phyloP scores from a whole-genome alignment of 495 filamentous ascomycete species.

The Tuber aestivum region DNA sequence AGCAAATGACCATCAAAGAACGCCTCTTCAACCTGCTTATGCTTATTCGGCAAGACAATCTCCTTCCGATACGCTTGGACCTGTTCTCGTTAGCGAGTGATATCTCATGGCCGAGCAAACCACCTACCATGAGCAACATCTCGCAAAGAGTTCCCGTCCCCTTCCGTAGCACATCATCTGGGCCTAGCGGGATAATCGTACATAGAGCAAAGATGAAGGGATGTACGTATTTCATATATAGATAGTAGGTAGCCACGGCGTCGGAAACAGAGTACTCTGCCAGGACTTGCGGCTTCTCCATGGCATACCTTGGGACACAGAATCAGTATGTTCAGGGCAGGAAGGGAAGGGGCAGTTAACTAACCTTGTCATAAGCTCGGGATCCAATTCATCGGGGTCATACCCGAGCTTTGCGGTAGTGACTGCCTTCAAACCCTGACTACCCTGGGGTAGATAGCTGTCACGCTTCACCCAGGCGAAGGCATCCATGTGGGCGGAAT shows the following conservation, averaged over 20 bases:
- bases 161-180: conserved; percentile 88
- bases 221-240: conserved; percentile 99
- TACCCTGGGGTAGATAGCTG: conserved; percentile 94
- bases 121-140: conserved; percentile 82
- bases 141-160: conserved; percentile 97
- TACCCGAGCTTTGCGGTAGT: conserved; percentile 97
- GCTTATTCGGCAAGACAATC: conserved; percentile 94
- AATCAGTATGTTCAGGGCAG: conserved; percentile 6
- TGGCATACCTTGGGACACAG: conserved; percentile 56
- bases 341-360: background rate
- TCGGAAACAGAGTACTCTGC: conserved; percentile 99
- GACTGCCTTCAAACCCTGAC: conserved; percentile 94
- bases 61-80: conserved; percentile 85
- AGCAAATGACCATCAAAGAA: conserved; percentile 97
- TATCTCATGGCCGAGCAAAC: conserved; percentile 9
- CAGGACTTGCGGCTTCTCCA: conserved; percentile 83
- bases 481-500: conserved; percentile 98
- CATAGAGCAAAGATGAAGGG: conserved; percentile 98
- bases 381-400: conserved; percentile 95
- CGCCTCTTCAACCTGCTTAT: conserved; percentile 78
- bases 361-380: conserved; percentile 85
- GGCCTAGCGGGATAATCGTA: conserved; percentile 88
- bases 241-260: conserved; percentile 96
- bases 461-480: conserved; percentile 99
- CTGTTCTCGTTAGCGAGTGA: conserved; percentile 37